These are phyloP conservation scores for Botryotinia convoluta DNA, from an alignment of 2,329 filamentous ascomycete species.

Conservation along the genomic window DNA sequence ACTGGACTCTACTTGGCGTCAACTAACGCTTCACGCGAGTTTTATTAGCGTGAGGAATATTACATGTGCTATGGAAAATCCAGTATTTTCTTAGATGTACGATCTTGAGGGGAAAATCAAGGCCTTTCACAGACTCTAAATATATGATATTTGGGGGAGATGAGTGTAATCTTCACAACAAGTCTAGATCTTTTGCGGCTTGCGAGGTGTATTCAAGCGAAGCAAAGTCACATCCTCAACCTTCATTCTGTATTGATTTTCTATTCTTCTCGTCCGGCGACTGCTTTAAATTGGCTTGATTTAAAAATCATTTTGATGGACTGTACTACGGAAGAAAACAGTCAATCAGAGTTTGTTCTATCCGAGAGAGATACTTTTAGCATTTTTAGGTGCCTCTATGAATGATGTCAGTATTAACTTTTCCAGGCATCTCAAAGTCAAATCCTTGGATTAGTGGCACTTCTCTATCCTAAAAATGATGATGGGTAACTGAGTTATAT, in stretches of 20 bases:
- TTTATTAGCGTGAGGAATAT: not conserved
- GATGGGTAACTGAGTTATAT: not conserved
- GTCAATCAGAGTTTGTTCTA: not conserved
- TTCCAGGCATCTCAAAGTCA: not conserved
- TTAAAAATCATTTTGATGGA: not conserved
- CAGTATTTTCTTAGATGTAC: no score
- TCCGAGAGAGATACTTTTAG: not conserved
- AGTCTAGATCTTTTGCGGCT: not conserved
- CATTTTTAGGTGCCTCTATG: not conserved
- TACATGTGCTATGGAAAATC: not conserved
- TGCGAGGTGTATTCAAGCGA: not conserved
- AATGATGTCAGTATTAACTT: not conserved
- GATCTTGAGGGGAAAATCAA: no score
- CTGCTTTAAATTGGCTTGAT: not conserved
- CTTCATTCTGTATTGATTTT: not conserved
- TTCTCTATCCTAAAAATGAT: not conserved
- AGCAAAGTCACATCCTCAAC: not conserved
- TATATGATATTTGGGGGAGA: not conserved
- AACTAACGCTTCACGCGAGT: not conserved
- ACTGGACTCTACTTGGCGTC: not conserved
- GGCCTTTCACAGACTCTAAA: no score
- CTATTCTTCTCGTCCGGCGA: not conserved
- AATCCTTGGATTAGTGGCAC: not conserved
- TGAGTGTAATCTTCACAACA: not conserved
- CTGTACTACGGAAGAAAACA: no score